Evolutionary conservation across 2,329 filamentous ascomycete genomes (phyloP).

Genomic region (Fusarium subglutinans): DNA sequence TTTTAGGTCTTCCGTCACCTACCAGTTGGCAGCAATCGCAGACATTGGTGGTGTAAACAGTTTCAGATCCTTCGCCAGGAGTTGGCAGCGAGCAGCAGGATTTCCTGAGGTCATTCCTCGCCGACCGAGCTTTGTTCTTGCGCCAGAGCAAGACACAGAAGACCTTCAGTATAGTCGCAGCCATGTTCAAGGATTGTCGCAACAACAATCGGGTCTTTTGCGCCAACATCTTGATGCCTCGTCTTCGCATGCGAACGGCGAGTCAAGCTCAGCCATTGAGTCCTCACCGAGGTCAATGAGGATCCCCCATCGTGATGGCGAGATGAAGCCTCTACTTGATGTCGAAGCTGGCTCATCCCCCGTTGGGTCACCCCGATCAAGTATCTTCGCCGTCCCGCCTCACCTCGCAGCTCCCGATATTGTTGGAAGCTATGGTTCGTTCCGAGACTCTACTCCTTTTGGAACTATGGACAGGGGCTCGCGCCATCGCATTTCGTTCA

Average conservation of each 20-base stretch:
- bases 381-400: constrained; percentile 66
- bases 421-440: constrained; percentile 74
- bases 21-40: constrained; percentile 65
- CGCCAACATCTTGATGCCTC: constrained; percentile 61
- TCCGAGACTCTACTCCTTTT: constrained; percentile 56
- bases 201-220: constrained; percentile 56
- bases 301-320: constrained; percentile 52
- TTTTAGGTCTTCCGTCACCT: constrained; percentile 66
- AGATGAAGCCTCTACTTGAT: constrained; percentile 59
- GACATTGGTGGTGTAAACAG: constrained; percentile 92
- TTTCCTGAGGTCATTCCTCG: constrained; percentile 90
- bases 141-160: constrained; percentile 57
- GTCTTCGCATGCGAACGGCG: constrained; percentile 33
- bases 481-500: constrained; percentile 58
- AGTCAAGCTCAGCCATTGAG: constrained; percentile 34
- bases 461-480: constrained; percentile 58
- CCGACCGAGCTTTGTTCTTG: constrained; percentile 76
- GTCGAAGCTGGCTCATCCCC: constrained; percentile 51
- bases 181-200: constrained; percentile 50
- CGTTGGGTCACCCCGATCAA: constrained; percentile 44
- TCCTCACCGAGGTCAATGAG: constrained; percentile 21
- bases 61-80: constrained; percentile 91
- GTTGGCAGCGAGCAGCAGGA: constrained; percentile 88
- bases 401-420: constrained; percentile 74
- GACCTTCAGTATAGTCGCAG: constrained; percentile 54